Base-by-base conservation (phyloP, 768 basidiomycete species). In the Psilocybe subaeruginosa region DNA sequence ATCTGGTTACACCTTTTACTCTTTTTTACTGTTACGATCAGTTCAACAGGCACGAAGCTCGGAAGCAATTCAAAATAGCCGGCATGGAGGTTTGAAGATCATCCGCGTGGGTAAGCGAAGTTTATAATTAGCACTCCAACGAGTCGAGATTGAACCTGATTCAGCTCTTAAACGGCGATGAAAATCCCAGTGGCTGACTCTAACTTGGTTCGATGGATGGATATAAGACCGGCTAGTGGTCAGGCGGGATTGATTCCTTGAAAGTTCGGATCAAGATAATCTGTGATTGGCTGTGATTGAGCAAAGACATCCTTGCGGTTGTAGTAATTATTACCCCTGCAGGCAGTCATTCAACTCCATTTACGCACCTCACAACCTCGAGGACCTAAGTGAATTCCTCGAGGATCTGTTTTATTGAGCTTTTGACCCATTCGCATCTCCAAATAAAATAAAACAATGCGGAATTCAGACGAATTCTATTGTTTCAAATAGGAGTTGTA, bases 1-100 rank as follows among this genome's bases (percentile, higher is more conserved):
- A 23, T 23, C 23, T 23, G 23, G 23, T 23, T 23, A 23, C 23
- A 23, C 23, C 23, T 23, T 23, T 23, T 23, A 23, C 23, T 23
- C 23, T 23, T 23, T 23, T 23, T 23, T 23, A 23, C 23, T 23
- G 23, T 23, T 23, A 23, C 23, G 33, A 35, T 35, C 33, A 35
- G 33, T 43, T 11, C n/a, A 5, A 43, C 41, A 43, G 41, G 41
- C n/a, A 33, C 30, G 9, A 17, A 8, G 3, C 8, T 3, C 51
- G 33, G 33, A 53, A 53, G 51, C 51, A n/a, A 17, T 53, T 35
- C 30, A 27, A 27, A 51, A 46, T 46, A 19, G 41, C 55, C 55
- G 43, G 12, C 17, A 47, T 8, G 17, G 51, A 54, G 47, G 54
- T 51, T 19, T 57, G 48, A 52, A 61, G 60, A 61, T 61, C 55